Evolutionary conservation across 192 early-diverging fungal species (phyloP).

Genomic region (Dimargaris xerosporica): DNA sequence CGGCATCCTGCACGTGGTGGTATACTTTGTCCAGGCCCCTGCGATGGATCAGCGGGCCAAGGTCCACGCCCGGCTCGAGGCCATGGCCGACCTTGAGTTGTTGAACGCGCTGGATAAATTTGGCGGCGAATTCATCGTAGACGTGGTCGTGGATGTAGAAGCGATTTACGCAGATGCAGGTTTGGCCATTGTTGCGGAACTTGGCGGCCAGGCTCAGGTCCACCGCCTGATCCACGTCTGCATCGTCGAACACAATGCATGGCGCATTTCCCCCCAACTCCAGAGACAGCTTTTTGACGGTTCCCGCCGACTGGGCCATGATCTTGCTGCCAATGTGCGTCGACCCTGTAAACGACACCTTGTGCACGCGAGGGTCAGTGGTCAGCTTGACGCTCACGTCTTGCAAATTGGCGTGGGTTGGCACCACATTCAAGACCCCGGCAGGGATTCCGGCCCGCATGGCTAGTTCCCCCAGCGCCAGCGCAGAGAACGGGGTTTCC

Average conservation of each 20-base stretch:
- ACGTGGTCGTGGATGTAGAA: constrained; percentile 57
- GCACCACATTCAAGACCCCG: constrained; percentile 55
- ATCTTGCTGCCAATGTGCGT: constrained; percentile 51
- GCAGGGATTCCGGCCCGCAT: constrained; percentile 41
- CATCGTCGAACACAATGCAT: constrained; percentile 62
- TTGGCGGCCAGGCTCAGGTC: constrained; percentile 43
- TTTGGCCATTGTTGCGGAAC: constrained; percentile 66
- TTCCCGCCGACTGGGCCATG: constrained; percentile 37
- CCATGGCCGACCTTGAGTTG: constrained; percentile 61
- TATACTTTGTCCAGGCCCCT: constrained; percentile 50
- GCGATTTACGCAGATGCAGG: constrained; percentile 63
- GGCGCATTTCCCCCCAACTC: constrained; percentile 83
- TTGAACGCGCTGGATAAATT: constrained; percentile 39
- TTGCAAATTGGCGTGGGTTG: constrained; percentile 29
- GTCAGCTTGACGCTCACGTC: constrained; percentile 43
- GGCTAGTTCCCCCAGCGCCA: constrained; percentile 36
- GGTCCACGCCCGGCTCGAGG: constrained; percentile 38
- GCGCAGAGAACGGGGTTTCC: constrained; percentile 19
- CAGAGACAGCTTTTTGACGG: constrained; percentile 61
- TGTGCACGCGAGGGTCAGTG: constrained; percentile 38
- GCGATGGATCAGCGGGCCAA: constrained; percentile 72
- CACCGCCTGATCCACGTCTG: constrained; percentile 53
- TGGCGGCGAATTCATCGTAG: constrained; percentile 46
- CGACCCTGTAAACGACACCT: constrained; percentile 70
- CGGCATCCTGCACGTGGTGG: constrained; percentile 52